A percentile compares a stretch with the other conserved stretches of the same genome.
Conservation (phyloP, 2,329 filamentous ascomycete species). For the Xylaria sp. region DNA sequence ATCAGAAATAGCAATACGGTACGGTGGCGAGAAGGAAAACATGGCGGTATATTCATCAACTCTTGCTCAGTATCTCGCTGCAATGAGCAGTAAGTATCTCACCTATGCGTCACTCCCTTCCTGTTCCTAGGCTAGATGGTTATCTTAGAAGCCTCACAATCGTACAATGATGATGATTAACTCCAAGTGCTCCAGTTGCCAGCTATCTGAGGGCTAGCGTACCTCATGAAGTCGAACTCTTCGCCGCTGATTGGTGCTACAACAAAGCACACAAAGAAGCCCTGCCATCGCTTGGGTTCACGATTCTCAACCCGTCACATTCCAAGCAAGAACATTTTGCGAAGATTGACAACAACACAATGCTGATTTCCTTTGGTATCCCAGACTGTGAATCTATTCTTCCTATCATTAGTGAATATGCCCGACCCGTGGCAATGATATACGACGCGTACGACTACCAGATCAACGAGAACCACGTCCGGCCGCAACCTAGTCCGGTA, state of each 20-base stretch:
- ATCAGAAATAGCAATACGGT: conserved; percentile 26
- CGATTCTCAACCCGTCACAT: conserved; percentile 11
- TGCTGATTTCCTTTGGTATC: conserved; percentile 30
- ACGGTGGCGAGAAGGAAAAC: not conserved
- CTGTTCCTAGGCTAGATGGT: not conserved
- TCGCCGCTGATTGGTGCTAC: conserved; percentile 31
- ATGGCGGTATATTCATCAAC: conserved; percentile 7
- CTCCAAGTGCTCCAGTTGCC: conserved; percentile 1
- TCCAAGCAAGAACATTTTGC: conserved; percentile 27
- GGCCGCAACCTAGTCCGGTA: conserved; percentile 17
- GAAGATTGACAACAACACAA: conserved; percentile 31
- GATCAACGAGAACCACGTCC: not conserved
- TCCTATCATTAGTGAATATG: conserved; percentile 32
- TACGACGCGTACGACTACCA: conserved; percentile 29
- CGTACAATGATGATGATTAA: not conserved
- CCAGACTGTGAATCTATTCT: conserved; percentile 22
- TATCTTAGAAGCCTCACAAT: too few species aligned
- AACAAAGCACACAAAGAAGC: conserved; percentile 17
- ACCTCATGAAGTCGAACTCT: conserved; percentile 25
- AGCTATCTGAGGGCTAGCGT: conserved; percentile 18
- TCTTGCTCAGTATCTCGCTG: conserved; percentile 30
- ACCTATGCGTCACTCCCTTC: not conserved
- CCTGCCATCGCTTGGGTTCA: conserved; percentile 19
- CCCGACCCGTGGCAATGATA: conserved; percentile 30
- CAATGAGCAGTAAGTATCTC: conserved; percentile 13